Evolutionary conservation across 208 protist genomes (phyloP).

Genomic region (Leptomonas pyrrhocoris): DNA sequence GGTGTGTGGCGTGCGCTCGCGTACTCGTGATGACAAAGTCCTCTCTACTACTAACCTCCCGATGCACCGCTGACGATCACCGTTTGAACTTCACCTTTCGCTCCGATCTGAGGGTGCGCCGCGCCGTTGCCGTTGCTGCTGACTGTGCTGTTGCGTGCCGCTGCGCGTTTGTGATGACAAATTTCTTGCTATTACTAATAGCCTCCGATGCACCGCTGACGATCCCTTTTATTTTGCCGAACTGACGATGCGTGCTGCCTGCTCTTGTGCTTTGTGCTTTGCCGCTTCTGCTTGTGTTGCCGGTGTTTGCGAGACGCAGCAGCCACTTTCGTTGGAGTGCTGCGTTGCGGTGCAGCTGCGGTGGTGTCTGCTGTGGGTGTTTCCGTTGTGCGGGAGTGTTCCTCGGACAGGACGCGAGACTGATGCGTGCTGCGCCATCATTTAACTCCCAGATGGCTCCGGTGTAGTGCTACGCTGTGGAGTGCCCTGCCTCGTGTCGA

Average conservation of each 20-base stretch:
- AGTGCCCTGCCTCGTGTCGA: background rate
- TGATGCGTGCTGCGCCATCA: conserved; percentile 8
- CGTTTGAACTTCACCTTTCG: conserved; percentile 63
- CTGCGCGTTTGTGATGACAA: too few species aligned
- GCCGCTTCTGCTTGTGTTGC: background rate
- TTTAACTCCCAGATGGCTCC: conserved; percentile 10
- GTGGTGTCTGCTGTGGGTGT: background rate
- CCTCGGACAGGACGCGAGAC: conserved; percentile 9
- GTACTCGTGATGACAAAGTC: conserved; percentile 27
- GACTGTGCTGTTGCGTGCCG: background rate
- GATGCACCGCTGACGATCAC: conserved; percentile 27
- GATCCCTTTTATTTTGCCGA: too few species aligned
- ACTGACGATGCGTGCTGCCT: too few species aligned
- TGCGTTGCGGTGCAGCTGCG: too few species aligned
- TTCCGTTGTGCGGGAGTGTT: conserved; percentile 2
- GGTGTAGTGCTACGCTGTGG: background rate
- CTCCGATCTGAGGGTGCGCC: conserved; percentile 52
- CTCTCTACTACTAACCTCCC: conserved; percentile 24
- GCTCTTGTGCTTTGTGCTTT: background rate
- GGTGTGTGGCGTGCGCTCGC: background rate
- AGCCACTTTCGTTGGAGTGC: background rate
- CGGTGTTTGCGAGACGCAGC: conserved; percentile 10
- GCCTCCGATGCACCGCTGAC: too few species aligned
- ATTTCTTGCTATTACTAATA: too few species aligned
- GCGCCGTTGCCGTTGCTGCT: conserved; percentile 7